Evolutionary conservation across 2,329 filamentous ascomycete genomes (phyloP), one percentile per base, ranked within the genome.

Genomic region (Pseudogymnoascus sp.): DNA sequence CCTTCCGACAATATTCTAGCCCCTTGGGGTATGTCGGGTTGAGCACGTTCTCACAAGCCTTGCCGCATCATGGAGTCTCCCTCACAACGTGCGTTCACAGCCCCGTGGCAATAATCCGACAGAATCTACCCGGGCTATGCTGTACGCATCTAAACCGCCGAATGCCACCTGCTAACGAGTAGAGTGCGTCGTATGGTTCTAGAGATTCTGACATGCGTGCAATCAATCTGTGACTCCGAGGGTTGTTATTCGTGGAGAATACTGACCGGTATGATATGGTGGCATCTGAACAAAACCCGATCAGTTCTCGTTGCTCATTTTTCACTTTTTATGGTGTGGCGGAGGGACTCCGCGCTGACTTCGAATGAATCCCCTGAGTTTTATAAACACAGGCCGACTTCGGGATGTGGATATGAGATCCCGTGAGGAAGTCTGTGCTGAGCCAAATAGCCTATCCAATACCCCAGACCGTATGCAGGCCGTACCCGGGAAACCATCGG

Each of bases 161-260:
- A 19, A 15, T 56, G 50, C n/a, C n/a, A n/a, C n/a, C n/a, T 56
- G 9, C n/a, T 33, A 33, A 33, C 50, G 50, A 56, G 31, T 33
- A 56, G 29, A 33, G 50, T 33, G 50, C n/a, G 19, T 56, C n/a
- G n/a, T 33, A 4, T 19, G 29, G 50, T 56, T 56, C 33, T 33
- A 33, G 4, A 19, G 33, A 4, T 56, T 33, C 50, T 56, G 26
- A 56, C 46, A 56, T 56, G 23, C 46, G 4, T 56, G 13, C 5
- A 31, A 19, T 19, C 50, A 56, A 56, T 33, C n/a, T 56, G 19
- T 33, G 29, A 33, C n/a, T 19, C 26, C 11, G 10, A n/a, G n/a
- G 50, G 50, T 3, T 56, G 19, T 7, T 19, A 56, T 56, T 56
- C 50, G 50, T 56, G 50, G 50, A 53, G 50, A 56, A 56, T 56